Percentiles rank a stretch among this genome's conserved stretches.
These are phyloP conservation scores for Starmerella roubikii DNA, from an alignment of 805 yeast genomes.

Conservation along the genomic window DNA sequence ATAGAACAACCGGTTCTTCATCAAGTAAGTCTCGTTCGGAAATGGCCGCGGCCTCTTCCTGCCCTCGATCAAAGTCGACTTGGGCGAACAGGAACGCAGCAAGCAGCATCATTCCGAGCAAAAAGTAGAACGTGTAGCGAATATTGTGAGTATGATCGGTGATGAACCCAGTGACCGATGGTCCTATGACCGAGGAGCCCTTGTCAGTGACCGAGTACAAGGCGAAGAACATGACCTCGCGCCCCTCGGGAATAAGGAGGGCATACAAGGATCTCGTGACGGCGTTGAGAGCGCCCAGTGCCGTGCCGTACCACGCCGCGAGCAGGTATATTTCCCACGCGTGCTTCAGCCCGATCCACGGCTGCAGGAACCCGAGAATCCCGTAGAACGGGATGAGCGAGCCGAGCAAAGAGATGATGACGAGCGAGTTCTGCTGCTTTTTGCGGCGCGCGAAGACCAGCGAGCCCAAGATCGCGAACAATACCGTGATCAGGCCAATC, in stretches of 20 bases:
- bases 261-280: conserved; percentile 56
- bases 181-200: conserved; percentile 65
- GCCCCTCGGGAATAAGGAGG: conserved; percentile 57
- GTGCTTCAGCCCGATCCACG: conserved; percentile 43
- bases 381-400: conserved; percentile 62
- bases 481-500: conserved; percentile 52
- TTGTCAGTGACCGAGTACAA: conserved; percentile 67
- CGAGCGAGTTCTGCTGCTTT: conserved; percentile 32
- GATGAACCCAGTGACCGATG: conserved; percentile 54
- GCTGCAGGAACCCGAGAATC: conserved; percentile 46
- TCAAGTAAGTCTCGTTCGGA: background rate
- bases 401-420: conserved; percentile 42
- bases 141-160: conserved; percentile 63
- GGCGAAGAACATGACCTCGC: conserved; percentile 63
- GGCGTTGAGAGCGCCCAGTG: conserved; percentile 61
- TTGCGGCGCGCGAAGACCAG: conserved; percentile 37
- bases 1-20: too few relatives aligned
- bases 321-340: conserved; percentile 55
- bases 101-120: conserved; percentile 39
- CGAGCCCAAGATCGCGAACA: conserved; percentile 58
- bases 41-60: conserved; percentile 33
- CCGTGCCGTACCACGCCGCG: conserved; percentile 63
- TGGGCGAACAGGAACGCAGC: conserved; percentile 44
- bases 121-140: conserved; percentile 55
- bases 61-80: conserved; percentile 51